Conservation (phyloP, 2,329 filamentous ascomycete species). For the Ampelomyces quisqualis region DNA sequence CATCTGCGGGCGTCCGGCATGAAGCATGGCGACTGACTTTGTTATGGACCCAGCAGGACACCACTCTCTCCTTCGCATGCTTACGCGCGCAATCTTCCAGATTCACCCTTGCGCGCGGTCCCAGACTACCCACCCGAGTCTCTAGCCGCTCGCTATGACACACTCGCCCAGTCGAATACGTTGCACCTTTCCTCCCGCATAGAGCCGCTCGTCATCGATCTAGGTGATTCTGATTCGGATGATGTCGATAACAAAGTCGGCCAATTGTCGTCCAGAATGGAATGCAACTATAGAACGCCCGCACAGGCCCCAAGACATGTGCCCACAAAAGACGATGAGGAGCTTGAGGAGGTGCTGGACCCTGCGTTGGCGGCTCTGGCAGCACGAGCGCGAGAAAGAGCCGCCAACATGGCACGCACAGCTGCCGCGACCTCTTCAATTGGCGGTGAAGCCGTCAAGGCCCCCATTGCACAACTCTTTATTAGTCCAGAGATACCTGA, state of each 20-base stretch:
- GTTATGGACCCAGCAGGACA: conserved; percentile 29
- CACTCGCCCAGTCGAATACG: conserved; percentile 21
- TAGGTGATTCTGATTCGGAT: conserved; percentile 28
- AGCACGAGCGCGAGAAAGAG: conserved; percentile 27
- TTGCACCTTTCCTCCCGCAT: conserved; percentile 9
- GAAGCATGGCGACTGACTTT: background rate
- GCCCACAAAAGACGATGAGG: conserved; percentile 27
- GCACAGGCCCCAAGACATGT: conserved; percentile 6
- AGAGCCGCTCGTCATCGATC: conserved; percentile 24
- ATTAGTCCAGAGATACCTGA: conserved; percentile 67
- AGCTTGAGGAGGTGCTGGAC: conserved; percentile 31
- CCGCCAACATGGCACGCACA: conserved; percentile 19
- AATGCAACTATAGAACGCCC: too few relatives aligned
- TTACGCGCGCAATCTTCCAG: background rate
- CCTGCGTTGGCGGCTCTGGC: conserved; percentile 31
- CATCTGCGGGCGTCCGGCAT: background rate
- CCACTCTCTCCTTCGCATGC: conserved; percentile 18
- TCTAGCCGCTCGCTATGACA: conserved; percentile 34
- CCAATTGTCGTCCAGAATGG: too few relatives aligned
- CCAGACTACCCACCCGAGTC: conserved; percentile 17
- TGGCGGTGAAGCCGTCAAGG: conserved; percentile 9
- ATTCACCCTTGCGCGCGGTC: conserved; percentile 11
- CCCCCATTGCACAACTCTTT: conserved; percentile 59
- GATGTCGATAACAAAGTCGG: conserved; percentile 13
- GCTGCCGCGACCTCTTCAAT: conserved; percentile 5